phyloP scores from a whole-genome alignment of 23 red algal genomes.

The Gracilaria caudata region DNA sequence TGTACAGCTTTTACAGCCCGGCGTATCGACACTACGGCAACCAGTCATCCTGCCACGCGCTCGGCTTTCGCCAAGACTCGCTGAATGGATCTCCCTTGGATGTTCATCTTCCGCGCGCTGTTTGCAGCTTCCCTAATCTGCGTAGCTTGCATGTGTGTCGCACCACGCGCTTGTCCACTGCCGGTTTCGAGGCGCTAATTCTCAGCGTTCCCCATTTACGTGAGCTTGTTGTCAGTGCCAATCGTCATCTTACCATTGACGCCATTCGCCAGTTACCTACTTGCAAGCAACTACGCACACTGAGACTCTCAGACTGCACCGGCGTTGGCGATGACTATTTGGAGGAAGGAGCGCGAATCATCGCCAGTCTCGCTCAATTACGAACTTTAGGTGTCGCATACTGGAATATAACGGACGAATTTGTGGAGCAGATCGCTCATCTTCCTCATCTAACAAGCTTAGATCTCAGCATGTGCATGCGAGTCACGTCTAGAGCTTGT shows the following conservation, averaged over 20 bases:
- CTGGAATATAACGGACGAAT: slow-evolving; percentile 22
- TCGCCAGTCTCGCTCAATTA: background rate
- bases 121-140: slow-evolving; percentile 9
- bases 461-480: slow-evolving; percentile 15
- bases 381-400: slow-evolving; percentile 19
- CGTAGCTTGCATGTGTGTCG: slow-evolving; percentile 15
- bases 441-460: background rate
- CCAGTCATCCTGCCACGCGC: slow-evolving; percentile 4
- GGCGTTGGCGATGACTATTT: background rate
- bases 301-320: slow-evolving; percentile 22
- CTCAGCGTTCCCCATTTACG: background rate
- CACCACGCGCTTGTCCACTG: background rate
- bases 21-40: slow-evolving; percentile 22
- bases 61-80: background rate
- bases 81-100: background rate
- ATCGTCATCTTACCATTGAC: slow-evolving; percentile 1
- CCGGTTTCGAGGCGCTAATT: slow-evolving; percentile 1
- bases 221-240: slow-evolving; percentile 15
- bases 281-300: background rate
- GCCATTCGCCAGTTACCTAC: background rate
- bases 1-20: slow-evolving; percentile 34
- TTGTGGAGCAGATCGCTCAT: background rate
- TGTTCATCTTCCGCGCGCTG: slow-evolving; percentile 3
- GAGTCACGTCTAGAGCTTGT: slow-evolving; percentile 2
- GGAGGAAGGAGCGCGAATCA: background rate